Base-by-base conservation (phyloP, 495 filamentous ascomycete genomes). In the Neurospora sp. region DNA sequence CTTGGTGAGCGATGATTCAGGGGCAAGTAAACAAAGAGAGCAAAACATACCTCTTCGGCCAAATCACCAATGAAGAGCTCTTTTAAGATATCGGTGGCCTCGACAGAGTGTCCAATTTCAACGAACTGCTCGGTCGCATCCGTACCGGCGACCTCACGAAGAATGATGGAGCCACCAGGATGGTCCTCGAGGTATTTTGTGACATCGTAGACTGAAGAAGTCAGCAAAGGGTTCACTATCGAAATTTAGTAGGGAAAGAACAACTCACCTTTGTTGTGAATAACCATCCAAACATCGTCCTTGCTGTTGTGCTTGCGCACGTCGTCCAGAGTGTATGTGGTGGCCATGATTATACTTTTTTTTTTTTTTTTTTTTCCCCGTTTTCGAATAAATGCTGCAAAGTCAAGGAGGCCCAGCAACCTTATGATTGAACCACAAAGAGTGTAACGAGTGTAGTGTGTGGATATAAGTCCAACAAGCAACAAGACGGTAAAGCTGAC, bases 81-180 rank as follows among this genome's bases (percentile, higher is more conserved):
- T 19, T 76, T 73, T 74, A 83, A 76, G 28, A 77, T 77, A 38
- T 82, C 80, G 73, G 62, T 74, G 39, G 86, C 85, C 70, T 88
- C 88, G 62, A 86, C 85, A 24, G 88, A 88, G 42, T 90, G 89
- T 66, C 89, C 88, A 3, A 86, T 83, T 74, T 90, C 84, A 72
- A 90, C 88, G 73, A 88, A 90, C 0, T 81, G 84, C 31, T 81
- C 81, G 4, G 86, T 90, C 31, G 87, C 88, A 76, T 90, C 88
- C 66, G 82, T 80, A 28, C 89, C 89, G 71, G 87, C 89, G 5
- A 86, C 82, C 72, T 90, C 86, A 8, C 79, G 39, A 0, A 90
- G 83, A 4, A 88, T 83, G 11, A 88, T 87, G 38, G 78, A 80
- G 24, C 88, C 89, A 42, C 89, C 89, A 2, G 89, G 89, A 73